Evolutionary conservation across 805 yeast species (phyloP).

Genomic region (Priceomyces castillae): DNA sequence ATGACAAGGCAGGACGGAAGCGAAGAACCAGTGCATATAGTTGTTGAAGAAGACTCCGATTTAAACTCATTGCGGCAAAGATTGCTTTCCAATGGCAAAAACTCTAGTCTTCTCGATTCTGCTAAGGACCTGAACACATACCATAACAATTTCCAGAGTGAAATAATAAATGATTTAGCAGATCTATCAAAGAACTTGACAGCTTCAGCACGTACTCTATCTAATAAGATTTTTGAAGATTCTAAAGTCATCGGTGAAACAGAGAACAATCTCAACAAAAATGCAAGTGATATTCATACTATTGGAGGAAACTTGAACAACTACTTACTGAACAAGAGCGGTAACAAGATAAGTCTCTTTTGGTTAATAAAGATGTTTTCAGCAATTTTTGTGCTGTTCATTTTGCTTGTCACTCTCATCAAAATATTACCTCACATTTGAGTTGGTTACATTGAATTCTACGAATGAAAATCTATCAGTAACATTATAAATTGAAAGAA

Average conservation of each 20-base stretch:
- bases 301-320: conserved; percentile 37
- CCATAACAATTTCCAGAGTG: conserved; percentile 47
- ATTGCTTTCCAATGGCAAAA: conserved; percentile 22
- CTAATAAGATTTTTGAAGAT: conserved; percentile 35
- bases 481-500: conserved; percentile 1
- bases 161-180: conserved; percentile 46
- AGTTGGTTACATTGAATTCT: too few species aligned
- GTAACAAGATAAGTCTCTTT: conserved; percentile 39
- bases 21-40: background rate
- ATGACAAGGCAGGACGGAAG: background rate
- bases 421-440: conserved; percentile 37
- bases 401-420: conserved; percentile 31
- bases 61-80: conserved; percentile 22
- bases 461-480: background rate
- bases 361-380: conserved; percentile 33
- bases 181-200: conserved; percentile 48
- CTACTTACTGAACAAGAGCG: conserved; percentile 38
- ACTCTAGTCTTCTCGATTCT: conserved; percentile 8
- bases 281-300: conserved; percentile 26
- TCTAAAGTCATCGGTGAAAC: conserved; percentile 31
- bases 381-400: conserved; percentile 24
- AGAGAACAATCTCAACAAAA: conserved; percentile 31
- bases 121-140: conserved; percentile 24
- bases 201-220: conserved; percentile 44
- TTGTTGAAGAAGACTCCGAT: conserved; percentile 15